Evolutionary conservation across 495 filamentous ascomycete genomes (phyloP).

Genomic region (Tetracladium setigerum): DNA sequence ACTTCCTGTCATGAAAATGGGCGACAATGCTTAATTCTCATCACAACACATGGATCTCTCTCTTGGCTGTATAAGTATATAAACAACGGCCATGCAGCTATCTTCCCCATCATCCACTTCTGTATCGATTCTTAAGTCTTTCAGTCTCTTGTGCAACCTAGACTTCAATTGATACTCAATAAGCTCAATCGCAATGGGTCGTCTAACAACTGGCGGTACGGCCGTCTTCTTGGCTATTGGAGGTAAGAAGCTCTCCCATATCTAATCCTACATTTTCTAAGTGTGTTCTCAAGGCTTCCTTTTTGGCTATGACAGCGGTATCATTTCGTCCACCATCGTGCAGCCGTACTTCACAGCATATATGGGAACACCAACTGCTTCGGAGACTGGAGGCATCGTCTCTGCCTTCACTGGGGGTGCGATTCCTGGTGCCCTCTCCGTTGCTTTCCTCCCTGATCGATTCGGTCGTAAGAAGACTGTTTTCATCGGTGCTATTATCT

Average conservation of each 20-base stretch:
- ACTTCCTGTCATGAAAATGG: too few relatives aligned
- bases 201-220: not conserved
- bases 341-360: conserved; percentile 11
- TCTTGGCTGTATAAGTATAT: too few relatives aligned
- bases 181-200: not conserved
- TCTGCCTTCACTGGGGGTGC: conserved; percentile 13
- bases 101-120: too few relatives aligned
- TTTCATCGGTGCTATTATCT: conserved; percentile 11
- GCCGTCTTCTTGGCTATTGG: conserved; percentile 10
- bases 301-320: conserved; percentile 18
- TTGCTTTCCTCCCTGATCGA: conserved; percentile 10
- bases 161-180: not conserved
- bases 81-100: too few relatives aligned
- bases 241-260: conserved; percentile 1
- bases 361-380: conserved; percentile 6
- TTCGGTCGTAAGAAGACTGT: conserved; percentile 14
- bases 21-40: too few relatives aligned
- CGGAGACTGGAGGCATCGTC: conserved; percentile 10
- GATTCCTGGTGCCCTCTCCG: conserved; percentile 13
- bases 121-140: too few relatives aligned
- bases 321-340: conserved; percentile 15
- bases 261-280: not conserved
- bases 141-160: too few relatives aligned
- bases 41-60: too few relatives aligned
- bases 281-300: conserved; percentile 6